Conservation (phyloP, 371 early-diverging fungal species). For the Mucor indicus region DNA sequence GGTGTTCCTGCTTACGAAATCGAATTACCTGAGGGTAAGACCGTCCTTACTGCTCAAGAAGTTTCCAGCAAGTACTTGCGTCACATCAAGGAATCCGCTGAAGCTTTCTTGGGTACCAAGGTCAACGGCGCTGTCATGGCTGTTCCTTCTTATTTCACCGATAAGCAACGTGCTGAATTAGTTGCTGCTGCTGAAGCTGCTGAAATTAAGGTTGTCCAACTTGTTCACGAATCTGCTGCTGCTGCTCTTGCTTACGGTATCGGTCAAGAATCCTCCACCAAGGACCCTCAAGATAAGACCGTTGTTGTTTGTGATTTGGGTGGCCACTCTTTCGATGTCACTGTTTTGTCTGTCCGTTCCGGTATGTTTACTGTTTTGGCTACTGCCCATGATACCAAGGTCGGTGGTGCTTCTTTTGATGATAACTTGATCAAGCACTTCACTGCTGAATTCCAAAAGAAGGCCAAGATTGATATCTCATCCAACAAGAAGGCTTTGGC, state of each 20-base stretch:
- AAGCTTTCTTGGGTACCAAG: conserved; percentile 76
- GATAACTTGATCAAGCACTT: conserved; percentile 83
- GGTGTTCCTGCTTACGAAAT: conserved; percentile 79
- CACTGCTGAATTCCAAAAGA: conserved; percentile 84
- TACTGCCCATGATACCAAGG: conserved; percentile 78
- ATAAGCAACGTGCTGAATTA: conserved; percentile 81
- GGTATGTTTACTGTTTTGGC: conserved; percentile 89
- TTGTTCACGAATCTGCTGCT: conserved; percentile 95
- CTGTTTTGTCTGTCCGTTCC: conserved; percentile 82
- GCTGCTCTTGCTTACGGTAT: conserved; percentile 94
- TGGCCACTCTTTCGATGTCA: conserved; percentile 92
- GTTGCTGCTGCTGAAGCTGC: conserved; percentile 82
- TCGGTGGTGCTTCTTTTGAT: conserved; percentile 95
- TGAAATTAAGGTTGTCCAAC: conserved; percentile 85
- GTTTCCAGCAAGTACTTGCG: conserved; percentile 76
- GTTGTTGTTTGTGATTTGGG: conserved; percentile 97
- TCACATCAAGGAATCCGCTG: conserved; percentile 86
- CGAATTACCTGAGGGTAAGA: conserved; percentile 59
- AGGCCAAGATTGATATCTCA: conserved; percentile 77
- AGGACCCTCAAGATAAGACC: conserved; percentile 67
- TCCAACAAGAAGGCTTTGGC: conserved; percentile 73
- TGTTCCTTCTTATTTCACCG: conserved; percentile 91
- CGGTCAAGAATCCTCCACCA: conserved; percentile 54
- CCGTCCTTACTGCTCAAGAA: conserved; percentile 65
- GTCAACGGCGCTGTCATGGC: conserved; percentile 92